phyloP scores from a whole-genome alignment of 176 grass and related monocot species.

The Luzula sylvatica region DNA sequence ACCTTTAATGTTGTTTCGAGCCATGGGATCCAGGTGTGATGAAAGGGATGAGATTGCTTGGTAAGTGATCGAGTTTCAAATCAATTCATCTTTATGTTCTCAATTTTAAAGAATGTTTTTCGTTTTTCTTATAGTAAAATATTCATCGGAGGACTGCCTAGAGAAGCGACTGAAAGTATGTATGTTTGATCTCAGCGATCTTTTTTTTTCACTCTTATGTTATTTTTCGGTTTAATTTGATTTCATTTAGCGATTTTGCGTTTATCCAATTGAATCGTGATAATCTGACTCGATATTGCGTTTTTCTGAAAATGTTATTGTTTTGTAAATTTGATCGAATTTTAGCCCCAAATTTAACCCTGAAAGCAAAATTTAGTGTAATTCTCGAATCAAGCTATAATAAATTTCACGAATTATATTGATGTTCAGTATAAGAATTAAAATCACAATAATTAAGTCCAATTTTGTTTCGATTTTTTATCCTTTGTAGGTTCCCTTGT shows the following conservation, averaged over 20 bases:
- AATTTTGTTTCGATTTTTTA: not conserved
- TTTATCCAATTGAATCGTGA: not conserved
- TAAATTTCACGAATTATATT: not conserved
- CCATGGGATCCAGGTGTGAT: conserved; percentile 22
- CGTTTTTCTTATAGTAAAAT: conserved; percentile 57
- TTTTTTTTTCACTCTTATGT: not conserved
- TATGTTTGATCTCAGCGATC: not conserved
- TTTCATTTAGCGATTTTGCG: not conserved
- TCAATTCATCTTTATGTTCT: not conserved
- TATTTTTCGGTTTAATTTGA: conserved; percentile 3
- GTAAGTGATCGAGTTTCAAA: conserved; percentile 15
- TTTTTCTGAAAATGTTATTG: not conserved
- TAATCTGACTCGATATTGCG: not conserved
- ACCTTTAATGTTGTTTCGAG: not conserved
- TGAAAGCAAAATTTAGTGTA: not conserved
- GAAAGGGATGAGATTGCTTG: conserved; percentile 41
- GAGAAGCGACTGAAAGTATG: conserved; percentile 51
- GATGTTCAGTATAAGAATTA: not conserved
- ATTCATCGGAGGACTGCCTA: conserved; percentile 78
- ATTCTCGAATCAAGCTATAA: not conserved
- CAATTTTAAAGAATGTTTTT: not conserved
- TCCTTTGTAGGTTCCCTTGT: conserved; percentile 46
- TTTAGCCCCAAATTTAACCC: conserved; percentile 6
- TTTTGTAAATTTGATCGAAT: not conserved
- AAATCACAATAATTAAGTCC: not conserved